Base-by-base conservation (phyloP, 495 filamentous ascomycete species). In the Penicillium daleae region DNA sequence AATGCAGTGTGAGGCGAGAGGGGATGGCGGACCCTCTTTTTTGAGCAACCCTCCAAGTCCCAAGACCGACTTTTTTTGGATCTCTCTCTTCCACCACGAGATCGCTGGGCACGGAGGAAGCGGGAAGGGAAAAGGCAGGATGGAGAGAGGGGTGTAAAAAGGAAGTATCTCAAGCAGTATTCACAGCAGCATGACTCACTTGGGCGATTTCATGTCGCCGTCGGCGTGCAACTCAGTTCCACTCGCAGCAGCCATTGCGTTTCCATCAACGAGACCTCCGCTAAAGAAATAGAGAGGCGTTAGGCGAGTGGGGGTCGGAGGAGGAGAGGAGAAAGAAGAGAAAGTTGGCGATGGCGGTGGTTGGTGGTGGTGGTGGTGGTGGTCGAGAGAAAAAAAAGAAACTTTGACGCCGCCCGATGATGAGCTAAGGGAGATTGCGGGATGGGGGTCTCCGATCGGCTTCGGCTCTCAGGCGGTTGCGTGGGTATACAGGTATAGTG, bases 181-280 rank as follows among this genome's bases (percentile, higher is more conserved):
- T 40, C 26, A 51, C 21, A 56, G 17, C 35, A 37, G 35, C 33
- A 24, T 54, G 59, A 66, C 69, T 70, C 62, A 70, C 69, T 78
- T 77, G 62, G 80, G 76, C 68, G 82, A 79, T 70, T 82, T 81
- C 72, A 86, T 80, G 65, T 85, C 82, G 33, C 81, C 75, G 44
- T 83, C 80, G 46, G 76, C 76, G 66, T 82, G 77, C 71, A 79
- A 78, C 67, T 82, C 82, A 71, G 76, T 73, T 71, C 75, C 77
- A 69, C 75, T 78, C 73, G 77, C 66, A 76, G 76, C 71, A 71
- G 80, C 77, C 78, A 81, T 81, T 70, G 71, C 65, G 62, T 67
- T 80, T 76, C 78, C 80, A 82, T 82, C 60, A 74, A 77, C 53
- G 26, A 46, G 58, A 61, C 56, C 46, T 55, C 61, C 66, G 50